Conservation (phyloP, 306 rosid genomes). For the Vachellia pachyceras region DNA sequence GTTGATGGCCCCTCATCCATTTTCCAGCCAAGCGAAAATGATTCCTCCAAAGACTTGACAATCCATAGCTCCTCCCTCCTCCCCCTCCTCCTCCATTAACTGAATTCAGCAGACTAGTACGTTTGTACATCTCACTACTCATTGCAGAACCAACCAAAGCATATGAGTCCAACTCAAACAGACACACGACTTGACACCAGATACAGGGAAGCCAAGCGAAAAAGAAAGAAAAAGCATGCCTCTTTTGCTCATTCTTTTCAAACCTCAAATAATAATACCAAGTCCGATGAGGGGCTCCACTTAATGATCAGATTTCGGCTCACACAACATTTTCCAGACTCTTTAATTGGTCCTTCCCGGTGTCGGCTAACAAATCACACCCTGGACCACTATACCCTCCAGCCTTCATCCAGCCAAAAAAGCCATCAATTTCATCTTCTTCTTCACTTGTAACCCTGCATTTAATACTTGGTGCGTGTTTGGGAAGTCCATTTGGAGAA, state of each 20-base stretch:
- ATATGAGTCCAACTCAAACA: not conserved
- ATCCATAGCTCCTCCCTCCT: constrained; percentile 6
- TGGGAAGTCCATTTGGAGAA: too few relatives aligned
- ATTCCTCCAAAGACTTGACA: constrained; percentile 37
- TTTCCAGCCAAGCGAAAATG: constrained; percentile 34
- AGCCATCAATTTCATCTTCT: constrained; percentile 50
- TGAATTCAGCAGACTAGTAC: not conserved
- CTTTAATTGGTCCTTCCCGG: constrained; percentile 30
- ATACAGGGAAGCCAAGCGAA: not conserved
- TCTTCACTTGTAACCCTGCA: constrained; percentile 33
- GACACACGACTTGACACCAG: not conserved
- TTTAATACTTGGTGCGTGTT: too few relatives aligned
- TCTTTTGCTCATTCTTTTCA: not conserved
- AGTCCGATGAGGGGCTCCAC: constrained; percentile 10
- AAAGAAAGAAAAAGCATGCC: not conserved
- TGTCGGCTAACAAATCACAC: constrained; percentile 31
- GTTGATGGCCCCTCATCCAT: constrained; percentile 30
- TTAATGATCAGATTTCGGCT: constrained; percentile 48
- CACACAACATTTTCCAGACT: constrained; percentile 17
- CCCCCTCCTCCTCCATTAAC: constrained; percentile 23
- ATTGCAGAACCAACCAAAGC: constrained; percentile 21
- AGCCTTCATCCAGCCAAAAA: constrained; percentile 20
- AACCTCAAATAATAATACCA: not conserved
- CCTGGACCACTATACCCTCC: constrained; percentile 43
- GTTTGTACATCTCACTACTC: constrained; percentile 26